Percentiles rank a stretch among this genome's conserved stretches.
phyloP scores from a whole-genome alignment of 805 yeast species.

The Candida jianshihensis region DNA sequence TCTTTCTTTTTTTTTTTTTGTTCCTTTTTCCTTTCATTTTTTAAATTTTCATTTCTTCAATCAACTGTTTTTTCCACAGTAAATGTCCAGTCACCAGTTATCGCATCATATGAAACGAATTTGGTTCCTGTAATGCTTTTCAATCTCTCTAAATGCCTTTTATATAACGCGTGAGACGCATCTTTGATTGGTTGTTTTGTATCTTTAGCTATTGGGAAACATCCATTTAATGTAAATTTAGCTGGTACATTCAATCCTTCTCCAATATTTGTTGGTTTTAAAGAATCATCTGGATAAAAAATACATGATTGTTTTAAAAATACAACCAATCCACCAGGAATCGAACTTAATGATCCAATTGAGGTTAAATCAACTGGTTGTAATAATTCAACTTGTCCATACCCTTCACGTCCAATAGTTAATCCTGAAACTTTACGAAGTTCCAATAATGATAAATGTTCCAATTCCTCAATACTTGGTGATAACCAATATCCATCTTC shows the following conservation, averaged over 20 bases:
- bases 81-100: conserved; percentile 67
- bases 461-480: conserved; percentile 64
- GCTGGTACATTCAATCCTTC: conserved; percentile 81
- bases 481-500: conserved; percentile 83
- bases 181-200: conserved; percentile 71
- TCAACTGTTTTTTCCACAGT: conserved; percentile 30
- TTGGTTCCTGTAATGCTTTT: conserved; percentile 50
- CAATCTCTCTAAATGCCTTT: conserved; percentile 61
- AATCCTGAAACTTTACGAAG: conserved; percentile 58
- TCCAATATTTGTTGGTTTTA: conserved; percentile 56
- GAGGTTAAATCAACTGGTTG: conserved; percentile 79
- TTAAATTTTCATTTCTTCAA: background rate
- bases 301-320: conserved; percentile 55
- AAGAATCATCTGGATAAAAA: conserved; percentile 63
- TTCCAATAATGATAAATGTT: conserved; percentile 51
- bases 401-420: conserved; percentile 65
- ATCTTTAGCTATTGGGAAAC: conserved; percentile 73
- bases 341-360: conserved; percentile 50
- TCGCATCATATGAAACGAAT: conserved; percentile 73
- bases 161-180: conserved; percentile 64
- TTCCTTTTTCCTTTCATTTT: background rate
- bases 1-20: background rate
- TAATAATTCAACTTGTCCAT: conserved; percentile 71
- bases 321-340: conserved; percentile 58
- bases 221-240: conserved; percentile 64